Conservation (phyloP, 768 basidiomycete species). For the Lactarius akahatsu region DNA sequence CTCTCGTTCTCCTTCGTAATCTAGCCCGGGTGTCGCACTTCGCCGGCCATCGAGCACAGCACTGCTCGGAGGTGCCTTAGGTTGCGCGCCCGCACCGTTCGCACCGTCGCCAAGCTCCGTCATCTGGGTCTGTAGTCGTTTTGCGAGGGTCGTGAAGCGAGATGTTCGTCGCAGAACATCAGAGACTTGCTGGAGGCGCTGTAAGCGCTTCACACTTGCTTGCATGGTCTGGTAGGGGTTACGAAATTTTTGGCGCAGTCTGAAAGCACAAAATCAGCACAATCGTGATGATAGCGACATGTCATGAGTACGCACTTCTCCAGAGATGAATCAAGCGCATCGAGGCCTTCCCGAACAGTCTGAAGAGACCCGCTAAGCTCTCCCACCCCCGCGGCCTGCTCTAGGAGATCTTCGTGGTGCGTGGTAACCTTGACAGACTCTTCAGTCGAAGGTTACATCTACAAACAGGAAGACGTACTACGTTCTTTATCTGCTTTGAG, state of each 20-base stretch:
- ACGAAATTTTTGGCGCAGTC: constrained; percentile 84
- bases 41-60: constrained; percentile 21
- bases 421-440: constrained; percentile 58
- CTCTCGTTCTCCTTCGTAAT: constrained; percentile 76
- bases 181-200: constrained; percentile 77
- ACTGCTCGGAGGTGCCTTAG: constrained; percentile 24
- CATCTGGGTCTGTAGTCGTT: constrained; percentile 86
- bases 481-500: constrained; percentile 79
- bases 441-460: background rate
- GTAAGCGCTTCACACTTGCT: constrained; percentile 65
- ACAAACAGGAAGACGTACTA: constrained; percentile 51
- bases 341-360: constrained; percentile 65
- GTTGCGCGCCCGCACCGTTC: constrained; percentile 13
- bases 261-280: constrained; percentile 33
- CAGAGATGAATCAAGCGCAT: constrained; percentile 71
- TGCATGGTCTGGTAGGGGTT: constrained; percentile 77
- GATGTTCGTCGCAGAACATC: constrained; percentile 82
- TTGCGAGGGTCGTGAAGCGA: constrained; percentile 79
- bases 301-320: constrained; percentile 56
- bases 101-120: constrained; percentile 48
- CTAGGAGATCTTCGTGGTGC: constrained; percentile 80
- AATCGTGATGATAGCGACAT: background rate
- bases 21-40: constrained; percentile 32
- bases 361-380: constrained; percentile 68
- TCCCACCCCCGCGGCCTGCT: constrained; percentile 74